Evolutionary conservation across 805 yeast genomes (phyloP).

Genomic region (Candida railenensis): DNA sequence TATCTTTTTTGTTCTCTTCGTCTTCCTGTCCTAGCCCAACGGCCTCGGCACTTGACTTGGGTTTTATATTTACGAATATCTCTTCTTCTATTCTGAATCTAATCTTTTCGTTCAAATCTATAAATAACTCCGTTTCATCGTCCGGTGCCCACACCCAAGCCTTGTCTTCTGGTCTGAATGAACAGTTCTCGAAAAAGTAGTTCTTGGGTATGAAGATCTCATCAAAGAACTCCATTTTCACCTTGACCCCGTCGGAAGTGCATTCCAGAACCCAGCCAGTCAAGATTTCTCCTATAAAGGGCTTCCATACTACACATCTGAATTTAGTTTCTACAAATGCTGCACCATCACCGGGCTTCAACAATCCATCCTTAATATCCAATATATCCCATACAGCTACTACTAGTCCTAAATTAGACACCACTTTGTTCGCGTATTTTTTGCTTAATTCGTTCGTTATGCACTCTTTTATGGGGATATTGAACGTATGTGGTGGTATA

Average conservation of each 20-base stretch:
- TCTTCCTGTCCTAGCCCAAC: conserved; percentile 17
- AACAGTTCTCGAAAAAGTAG: conserved; percentile 75
- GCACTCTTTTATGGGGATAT: conserved; percentile 68
- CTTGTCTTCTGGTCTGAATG: conserved; percentile 68
- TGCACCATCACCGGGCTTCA: conserved; percentile 95
- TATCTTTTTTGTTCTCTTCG: conserved; percentile 33
- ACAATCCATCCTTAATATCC: conserved; percentile 80
- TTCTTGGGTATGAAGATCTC: conserved; percentile 87
- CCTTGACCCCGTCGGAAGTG: conserved; percentile 81
- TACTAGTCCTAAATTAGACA: conserved; percentile 82
- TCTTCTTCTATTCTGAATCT: conserved; percentile 91
- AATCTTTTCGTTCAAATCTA: conserved; percentile 89
- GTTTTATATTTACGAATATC: conserved; percentile 78
- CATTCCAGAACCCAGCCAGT: conserved; percentile 93
- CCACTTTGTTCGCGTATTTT: conserved; percentile 83
- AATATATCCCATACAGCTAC: conserved; percentile 81
- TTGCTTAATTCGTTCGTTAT: conserved; percentile 76
- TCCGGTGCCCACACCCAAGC: conserved; percentile 95
- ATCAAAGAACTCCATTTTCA: conserved; percentile 83
- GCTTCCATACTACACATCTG: conserved; percentile 81
- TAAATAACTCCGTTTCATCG: conserved; percentile 71
- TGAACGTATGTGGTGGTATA: conserved; percentile 83
- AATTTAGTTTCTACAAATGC: conserved; percentile 73
- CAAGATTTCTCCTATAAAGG: conserved; percentile 89
- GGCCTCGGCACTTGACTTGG: conserved; percentile 62